These are phyloP conservation scores for Monosporozyma aerobia DNA, from an alignment of 805 yeast genomes.

Conservation along the genomic window DNA sequence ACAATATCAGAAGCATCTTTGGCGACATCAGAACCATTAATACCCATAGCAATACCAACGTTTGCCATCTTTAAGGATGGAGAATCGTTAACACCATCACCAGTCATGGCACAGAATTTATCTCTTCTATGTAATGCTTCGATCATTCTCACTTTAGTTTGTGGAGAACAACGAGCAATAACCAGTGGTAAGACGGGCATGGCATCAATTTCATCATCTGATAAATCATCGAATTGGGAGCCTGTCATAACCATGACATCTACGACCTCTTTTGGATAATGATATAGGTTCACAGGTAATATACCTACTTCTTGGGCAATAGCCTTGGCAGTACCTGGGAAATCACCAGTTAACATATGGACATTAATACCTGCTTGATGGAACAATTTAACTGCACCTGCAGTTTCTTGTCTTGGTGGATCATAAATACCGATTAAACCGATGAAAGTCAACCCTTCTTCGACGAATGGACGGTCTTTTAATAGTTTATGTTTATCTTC, in stretches of 20 bases:
- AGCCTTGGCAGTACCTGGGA: constrained; percentile 75
- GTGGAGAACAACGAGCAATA: constrained; percentile 92
- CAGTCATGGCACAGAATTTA: constrained; percentile 96
- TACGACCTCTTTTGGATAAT: constrained; percentile 30
- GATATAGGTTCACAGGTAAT: constrained; percentile 47
- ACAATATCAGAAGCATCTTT: constrained; percentile 98
- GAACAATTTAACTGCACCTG: constrained; percentile 60
- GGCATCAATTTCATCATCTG: constrained; percentile 61
- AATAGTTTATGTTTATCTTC: constrained; percentile 21
- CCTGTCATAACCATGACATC: constrained; percentile 74
- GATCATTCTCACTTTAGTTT: constrained; percentile 83
- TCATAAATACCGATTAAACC: constrained; percentile 94
- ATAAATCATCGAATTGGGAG: constrained; percentile 65
- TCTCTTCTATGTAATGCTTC: constrained; percentile 85
- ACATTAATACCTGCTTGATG: constrained; percentile 92
- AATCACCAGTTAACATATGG: constrained; percentile 96
- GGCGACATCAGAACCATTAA: constrained; percentile 94
- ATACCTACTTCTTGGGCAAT: constrained; percentile 88
- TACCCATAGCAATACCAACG: constrained; percentile 91
- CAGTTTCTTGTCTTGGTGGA: constrained; percentile 89
- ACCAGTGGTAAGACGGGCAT: constrained; percentile 77
- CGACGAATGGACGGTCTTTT: constrained; percentile 33
- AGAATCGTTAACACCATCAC: constrained; percentile 97
- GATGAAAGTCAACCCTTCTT: constrained; percentile 58
- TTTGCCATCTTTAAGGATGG: constrained; percentile 96